Evolutionary conservation across 2,329 filamentous ascomycete genomes (phyloP), one percentile per base, ranked within the genome.

Genomic region (Blumeria hordei): DNA sequence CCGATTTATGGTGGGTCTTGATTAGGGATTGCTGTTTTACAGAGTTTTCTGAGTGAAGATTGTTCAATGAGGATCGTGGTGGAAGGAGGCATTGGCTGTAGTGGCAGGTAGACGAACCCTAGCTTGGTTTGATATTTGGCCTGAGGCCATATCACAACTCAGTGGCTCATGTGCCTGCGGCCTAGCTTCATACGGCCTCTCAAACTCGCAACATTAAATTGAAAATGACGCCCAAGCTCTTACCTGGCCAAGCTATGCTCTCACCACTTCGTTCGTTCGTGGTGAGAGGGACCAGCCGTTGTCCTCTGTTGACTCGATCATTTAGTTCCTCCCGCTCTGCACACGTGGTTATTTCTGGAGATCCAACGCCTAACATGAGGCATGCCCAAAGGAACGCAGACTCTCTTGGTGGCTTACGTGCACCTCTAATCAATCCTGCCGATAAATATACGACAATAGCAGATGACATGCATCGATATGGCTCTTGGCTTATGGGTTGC

Each of bases 401-500:
- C 58, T 37, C 55, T 45, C 58, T 58, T 35, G 80, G 78, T 62
- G 74, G 78, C 61, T 78, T 95, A 60, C 79, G 85, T 65, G 83
- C 74, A 21, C 84, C 88, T 57, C 72, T 93, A 63, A 77, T 94
- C 64, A 95, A 96, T 71, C 88, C 90, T 37, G 78, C 85, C 69
- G 92, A 96, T 75, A 94, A 92, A 71, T 93, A 88, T 71, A 75
- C 83, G 67, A 81, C 85, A 67, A 92, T 90, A 72, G 79, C 85
- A 62, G 85, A 94, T 61, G 77, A 82, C 66, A 74, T 96, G 67
- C 92, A 98, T 75, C 83, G 81, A 65, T 98, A 98, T 67, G 92
- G 92, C 65, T 81, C 93, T 66, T 98, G 94, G 77, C 73, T 98
- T 65, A 90, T 98, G 79, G 88, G 88, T 62, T 94, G 86, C 69